Evolutionary conservation across 2,329 filamentous ascomycete species (phyloP), one percentile per base, ranked within the genome.

Genomic region (Sporothrix pseudoabietina): DNA sequence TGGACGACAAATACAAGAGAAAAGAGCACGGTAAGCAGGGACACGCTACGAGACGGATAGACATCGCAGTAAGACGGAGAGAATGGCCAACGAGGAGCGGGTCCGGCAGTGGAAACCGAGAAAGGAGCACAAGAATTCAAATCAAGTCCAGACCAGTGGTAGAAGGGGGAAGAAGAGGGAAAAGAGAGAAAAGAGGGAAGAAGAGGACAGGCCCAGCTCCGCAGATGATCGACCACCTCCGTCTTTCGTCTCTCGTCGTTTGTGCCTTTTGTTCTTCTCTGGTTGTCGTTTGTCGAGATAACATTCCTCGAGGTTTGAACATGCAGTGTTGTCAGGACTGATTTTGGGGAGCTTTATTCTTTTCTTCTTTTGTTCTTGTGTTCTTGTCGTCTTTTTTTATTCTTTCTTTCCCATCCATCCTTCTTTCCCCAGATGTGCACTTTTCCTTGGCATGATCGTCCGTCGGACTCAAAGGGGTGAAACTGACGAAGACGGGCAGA

Each of bases 401-500:
- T 35, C 32, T 71, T 41, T 52, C 39, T 32, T 22, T 52, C 19
- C 7, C 16, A 12, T 10, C 32, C n/a, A 4, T 39, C 10, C 16
- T 41, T 41, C 6, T n/a, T 63, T 65, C 35, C 59, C 59, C 59
- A 65, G 59, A 65, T 65, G 35, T 14, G 14, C 16, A 16, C 30
- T 49, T 47, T 41, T 47, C 12, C 70, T 71, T 71, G 70, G 70
- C 70, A 12, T 71, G 70, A 71, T 71, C 70, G 70, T 54, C 71
- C 8, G 41, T 52, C 57, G 44, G 57, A 71, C 9, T 63, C 16
- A 39, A 16, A 44, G 3, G 63, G 35, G 32, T 63, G 55, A 71
- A 71, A 71, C 69, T 16, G 55, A 39, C 26, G 39, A 66, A 39
- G 10, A 14, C 5, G 4, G 32, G 41, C 47, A 41, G 12, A 54